Evolutionary conservation across 164 flowering plant genomes (phyloP).

Genomic region (Sextonia rubra): DNA sequence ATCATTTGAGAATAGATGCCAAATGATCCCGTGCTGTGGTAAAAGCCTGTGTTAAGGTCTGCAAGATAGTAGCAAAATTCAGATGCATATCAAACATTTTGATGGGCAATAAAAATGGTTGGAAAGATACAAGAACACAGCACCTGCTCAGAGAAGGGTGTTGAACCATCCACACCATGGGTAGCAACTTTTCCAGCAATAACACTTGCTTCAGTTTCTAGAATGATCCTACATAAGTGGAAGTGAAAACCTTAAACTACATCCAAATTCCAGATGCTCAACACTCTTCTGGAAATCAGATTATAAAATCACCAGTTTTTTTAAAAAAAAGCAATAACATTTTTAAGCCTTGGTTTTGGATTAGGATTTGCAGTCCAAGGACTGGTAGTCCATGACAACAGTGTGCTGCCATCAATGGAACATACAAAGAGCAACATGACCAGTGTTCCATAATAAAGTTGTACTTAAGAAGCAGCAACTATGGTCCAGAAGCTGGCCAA

Average conservation of each 20-base stretch:
- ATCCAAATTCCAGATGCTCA: neutral
- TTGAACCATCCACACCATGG: conserved; percentile 44
- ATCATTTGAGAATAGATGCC: conserved; percentile 52
- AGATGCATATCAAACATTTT: neutral
- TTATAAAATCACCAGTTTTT: no score
- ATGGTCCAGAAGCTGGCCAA: neutral
- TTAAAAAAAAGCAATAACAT: no score
- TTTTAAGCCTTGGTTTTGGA: neutral
- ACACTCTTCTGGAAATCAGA: neutral
- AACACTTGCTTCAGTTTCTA: conserved; percentile 39
- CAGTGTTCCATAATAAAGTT: neutral
- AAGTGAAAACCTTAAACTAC: conserved; percentile 2
- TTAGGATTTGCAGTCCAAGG: neutral
- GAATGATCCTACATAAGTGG: conserved; percentile 29
- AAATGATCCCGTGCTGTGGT: conserved; percentile 67
- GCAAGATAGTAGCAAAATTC: conserved; percentile 12
- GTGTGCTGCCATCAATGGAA: no score
- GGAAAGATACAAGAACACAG: neutral
- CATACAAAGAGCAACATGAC: neutral
- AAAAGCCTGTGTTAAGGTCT: conserved; percentile 63
- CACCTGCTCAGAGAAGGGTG: conserved; percentile 68
- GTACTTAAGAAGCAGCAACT: no score
- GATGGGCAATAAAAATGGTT: neutral
- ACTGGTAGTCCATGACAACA: no score
- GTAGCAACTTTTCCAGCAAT: conserved; percentile 54